A percentile compares a stretch with the other conserved stretches of the same genome.
Conservation (phyloP, 768 basidiomycete species). For the Mycena indigotica region DNA sequence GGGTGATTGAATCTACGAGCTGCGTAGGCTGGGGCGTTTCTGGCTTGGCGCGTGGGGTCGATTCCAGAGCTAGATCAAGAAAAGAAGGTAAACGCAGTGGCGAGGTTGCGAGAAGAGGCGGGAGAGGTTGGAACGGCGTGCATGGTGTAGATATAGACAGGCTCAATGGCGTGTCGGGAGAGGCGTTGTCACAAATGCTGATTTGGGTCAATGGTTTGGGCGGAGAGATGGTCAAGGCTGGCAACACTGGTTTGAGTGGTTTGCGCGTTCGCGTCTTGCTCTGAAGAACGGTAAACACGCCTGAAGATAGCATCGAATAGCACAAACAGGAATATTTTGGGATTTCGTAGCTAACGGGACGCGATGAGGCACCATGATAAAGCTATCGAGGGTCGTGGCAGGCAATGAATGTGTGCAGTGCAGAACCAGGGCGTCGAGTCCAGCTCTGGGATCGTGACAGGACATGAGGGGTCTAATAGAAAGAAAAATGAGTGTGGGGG, state of each 20-base stretch:
- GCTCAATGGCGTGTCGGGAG: conserved; percentile 2
- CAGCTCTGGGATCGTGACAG: conserved; percentile 45
- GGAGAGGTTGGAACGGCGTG: conserved; percentile 25
- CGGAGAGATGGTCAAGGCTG: conserved; percentile 4
- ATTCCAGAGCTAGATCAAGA: conserved; percentile 30
- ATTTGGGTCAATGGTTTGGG: neutral
- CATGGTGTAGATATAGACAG: conserved; percentile 16
- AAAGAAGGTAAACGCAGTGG: conserved; percentile 43
- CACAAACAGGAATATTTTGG: conserved; percentile 27
- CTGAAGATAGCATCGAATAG: conserved; percentile 23
- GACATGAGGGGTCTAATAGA: conserved; percentile 29
- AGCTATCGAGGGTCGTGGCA: conserved; percentile 21
- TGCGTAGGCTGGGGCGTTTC: conserved; percentile 14
- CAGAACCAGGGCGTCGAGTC: conserved; percentile 42
- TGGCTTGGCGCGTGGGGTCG: conserved; percentile 4
- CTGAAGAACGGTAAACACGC: conserved; percentile 2
- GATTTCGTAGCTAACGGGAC: conserved; percentile 37
- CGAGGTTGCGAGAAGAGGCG: conserved; percentile 34
- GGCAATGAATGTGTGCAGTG: conserved; percentile 31
- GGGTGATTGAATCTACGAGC: conserved; percentile 38
- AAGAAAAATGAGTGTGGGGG: conserved; percentile 11
- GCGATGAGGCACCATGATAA: conserved; percentile 31
- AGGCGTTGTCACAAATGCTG: neutral
- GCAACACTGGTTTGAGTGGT: conserved; percentile 5
- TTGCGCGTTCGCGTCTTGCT: neutral